Conservation (phyloP, 169 alveolate genomes). For the Plasmodium gallinaceum region DNA sequence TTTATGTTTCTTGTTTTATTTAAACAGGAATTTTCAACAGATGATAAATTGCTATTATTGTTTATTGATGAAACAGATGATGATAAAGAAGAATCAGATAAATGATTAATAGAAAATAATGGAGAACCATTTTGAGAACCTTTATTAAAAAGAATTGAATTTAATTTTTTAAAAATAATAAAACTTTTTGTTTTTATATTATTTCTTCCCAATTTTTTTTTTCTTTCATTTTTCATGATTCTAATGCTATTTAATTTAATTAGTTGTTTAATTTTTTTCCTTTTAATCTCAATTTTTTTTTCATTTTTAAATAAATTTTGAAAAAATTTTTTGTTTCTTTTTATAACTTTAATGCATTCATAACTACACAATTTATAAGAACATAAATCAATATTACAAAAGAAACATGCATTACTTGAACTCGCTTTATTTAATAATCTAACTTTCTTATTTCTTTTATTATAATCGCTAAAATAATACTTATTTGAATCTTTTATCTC, state of each 20-base stretch:
- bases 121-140: not conserved
- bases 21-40: too few species aligned
- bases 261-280: constrained; percentile 21
- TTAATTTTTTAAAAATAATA: not conserved
- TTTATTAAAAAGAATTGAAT: not conserved
- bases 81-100: not conserved
- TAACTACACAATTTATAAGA: constrained; percentile 10
- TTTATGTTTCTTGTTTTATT: not conserved
- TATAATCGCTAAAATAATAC: not conserved
- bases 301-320: constrained; percentile 48
- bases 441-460: not conserved
- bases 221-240: not conserved
- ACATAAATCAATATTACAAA: constrained; percentile 27
- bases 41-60: too few species aligned
- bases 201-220: not conserved
- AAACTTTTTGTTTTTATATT: not conserved
- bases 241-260: not conserved
- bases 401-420: constrained; percentile 13
- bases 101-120: not conserved
- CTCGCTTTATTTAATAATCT: not conserved
- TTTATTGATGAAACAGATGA: not conserved
- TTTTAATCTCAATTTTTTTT: constrained; percentile 22
- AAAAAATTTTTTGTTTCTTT: constrained; percentile 17
- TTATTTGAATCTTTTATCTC: not conserved
- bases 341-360: constrained; percentile 27